These are phyloP conservation scores for Penstemon eatonii DNA, from an alignment of 257 asterid species.

Conservation along the genomic window DNA sequence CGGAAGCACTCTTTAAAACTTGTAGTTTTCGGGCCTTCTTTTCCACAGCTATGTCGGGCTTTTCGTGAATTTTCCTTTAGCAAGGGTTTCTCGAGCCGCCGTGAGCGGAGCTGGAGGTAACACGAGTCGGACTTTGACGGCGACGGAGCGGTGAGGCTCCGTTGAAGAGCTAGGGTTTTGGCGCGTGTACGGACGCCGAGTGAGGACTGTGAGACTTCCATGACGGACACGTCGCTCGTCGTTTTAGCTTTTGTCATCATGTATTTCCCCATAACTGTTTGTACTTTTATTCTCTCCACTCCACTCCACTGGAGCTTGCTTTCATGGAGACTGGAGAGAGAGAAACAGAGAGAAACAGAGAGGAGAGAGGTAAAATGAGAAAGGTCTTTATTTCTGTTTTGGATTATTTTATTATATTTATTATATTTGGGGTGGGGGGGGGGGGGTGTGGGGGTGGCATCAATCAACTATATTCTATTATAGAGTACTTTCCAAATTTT, in stretches of 20 bases:
- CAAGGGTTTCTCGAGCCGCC: slow-evolving; percentile 58
- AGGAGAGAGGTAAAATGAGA: neutral
- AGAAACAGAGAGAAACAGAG: neutral
- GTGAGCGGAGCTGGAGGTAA: slow-evolving; percentile 65
- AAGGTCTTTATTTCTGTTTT: too few relatives aligned
- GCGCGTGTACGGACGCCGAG: slow-evolving; percentile 91
- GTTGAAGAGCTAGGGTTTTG: slow-evolving; percentile 74
- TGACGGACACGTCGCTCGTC: slow-evolving; percentile 49
- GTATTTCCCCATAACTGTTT: slow-evolving; percentile 58
- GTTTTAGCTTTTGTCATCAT: slow-evolving; percentile 47
- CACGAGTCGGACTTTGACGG: slow-evolving; percentile 28
- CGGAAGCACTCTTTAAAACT: slow-evolving; percentile 11
- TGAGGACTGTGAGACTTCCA: slow-evolving; percentile 53
- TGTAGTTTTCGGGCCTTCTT: slow-evolving; percentile 17
- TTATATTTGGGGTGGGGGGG: slow-evolving; percentile 17
- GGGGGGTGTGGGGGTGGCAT: neutral
- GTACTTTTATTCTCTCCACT: too few relatives aligned
- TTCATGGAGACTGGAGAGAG: slow-evolving; percentile 6
- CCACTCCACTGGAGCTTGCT: neutral
- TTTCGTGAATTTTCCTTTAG: slow-evolving; percentile 29
- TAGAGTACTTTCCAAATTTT: too few relatives aligned
- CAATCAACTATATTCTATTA: too few relatives aligned
- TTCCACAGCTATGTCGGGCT: slow-evolving; percentile 13
- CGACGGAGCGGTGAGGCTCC: slow-evolving; percentile 29
- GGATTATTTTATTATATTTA: too few relatives aligned